Evolutionary conservation across 2,329 filamentous ascomycete genomes (phyloP).

Genomic region (Didymella exigua): DNA sequence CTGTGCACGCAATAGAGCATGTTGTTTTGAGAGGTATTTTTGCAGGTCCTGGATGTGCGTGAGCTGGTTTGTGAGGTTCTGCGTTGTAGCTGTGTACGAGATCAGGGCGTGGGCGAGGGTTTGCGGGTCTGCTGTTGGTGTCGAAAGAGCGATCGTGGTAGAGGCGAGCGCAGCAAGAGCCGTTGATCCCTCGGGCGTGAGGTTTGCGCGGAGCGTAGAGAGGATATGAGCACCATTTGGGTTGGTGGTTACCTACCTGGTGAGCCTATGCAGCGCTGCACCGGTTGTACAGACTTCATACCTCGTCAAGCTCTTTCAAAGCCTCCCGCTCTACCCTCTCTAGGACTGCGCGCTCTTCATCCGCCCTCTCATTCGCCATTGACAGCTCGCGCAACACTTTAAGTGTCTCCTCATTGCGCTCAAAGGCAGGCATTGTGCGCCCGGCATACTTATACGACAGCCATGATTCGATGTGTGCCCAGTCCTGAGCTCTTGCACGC

Average conservation of each 20-base stretch:
- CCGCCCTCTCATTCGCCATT: constrained; percentile 75
- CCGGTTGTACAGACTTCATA: constrained; percentile 22
- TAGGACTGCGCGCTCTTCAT: constrained; percentile 69
- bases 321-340: constrained; percentile 65
- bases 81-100: constrained; percentile 36
- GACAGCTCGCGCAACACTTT: constrained; percentile 75
- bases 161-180: constrained; percentile 47
- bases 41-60: constrained; percentile 43
- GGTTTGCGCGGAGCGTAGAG: constrained; percentile 27
- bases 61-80: constrained; percentile 42
- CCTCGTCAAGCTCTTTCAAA: constrained; percentile 58
- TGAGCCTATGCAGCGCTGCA: constrained; percentile 17
- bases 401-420: constrained; percentile 85
- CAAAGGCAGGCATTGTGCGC: constrained; percentile 72
- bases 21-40: constrained; percentile 41
- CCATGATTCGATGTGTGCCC: constrained; percentile 87
- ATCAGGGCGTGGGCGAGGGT: constrained; percentile 45
- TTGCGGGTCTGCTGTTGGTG: constrained; percentile 33
- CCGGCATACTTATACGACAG: constrained; percentile 70
- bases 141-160: constrained; percentile 45
- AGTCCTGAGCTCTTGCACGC: constrained; percentile 84
- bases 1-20: constrained; percentile 37
- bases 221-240: constrained; percentile 34
- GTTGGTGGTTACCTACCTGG: constrained; percentile 27
- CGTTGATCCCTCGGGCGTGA: constrained; percentile 37